Base-by-base conservation (phyloP, 495 filamentous ascomycete species). In the Aspergillus baeticus region DNA sequence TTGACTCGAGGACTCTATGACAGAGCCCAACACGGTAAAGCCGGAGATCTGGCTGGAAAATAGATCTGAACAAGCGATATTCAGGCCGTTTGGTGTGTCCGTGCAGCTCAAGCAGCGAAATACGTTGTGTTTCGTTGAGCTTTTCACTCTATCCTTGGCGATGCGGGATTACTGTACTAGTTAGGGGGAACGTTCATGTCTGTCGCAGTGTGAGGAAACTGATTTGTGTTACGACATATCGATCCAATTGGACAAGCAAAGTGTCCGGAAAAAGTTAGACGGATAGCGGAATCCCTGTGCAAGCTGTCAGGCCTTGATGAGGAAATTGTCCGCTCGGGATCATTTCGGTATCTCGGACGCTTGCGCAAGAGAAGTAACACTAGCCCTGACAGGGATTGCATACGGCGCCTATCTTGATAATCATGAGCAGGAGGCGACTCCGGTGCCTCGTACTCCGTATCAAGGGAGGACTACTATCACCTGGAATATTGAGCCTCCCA, bases 321-420 rank as follows among this genome's bases (percentile, higher is more conserved):
- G 48, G 48, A 51, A 51, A 39, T 36, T 39, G 23, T 15, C 23
- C 17, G 20, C 15, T 34, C 15, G 38, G 29, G 20, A 31, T 49
- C 44, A 42, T 41, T 46, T 57, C 45, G 45, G 38, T 31, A 49
- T 33, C 45, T 56, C 45, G 45, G 54, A 15, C 15, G 46, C 35
- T 26, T 29, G 54, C 37, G 43, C 22, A 36, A 44, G 20, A 38
- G 10, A 4, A 7, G 34, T 26, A 17, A 38, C 47, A 22, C 34
- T 31, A 39, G 39, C 10, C n/a, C 42, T 50, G 45, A 50, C 54
- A 49, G 26, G 54, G 54, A 50, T 57, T 42, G 45, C 45, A 44
- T 57, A 57, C 18, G 15, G 54, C 45, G 54, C 54, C 54, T 57
- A 49, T 50, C 43, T 48, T 20, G 54, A 57, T 50, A 50, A 50